Conservation (phyloP, 1,284 basidiomycete genomes). For the Ustilago tritici region DNA sequence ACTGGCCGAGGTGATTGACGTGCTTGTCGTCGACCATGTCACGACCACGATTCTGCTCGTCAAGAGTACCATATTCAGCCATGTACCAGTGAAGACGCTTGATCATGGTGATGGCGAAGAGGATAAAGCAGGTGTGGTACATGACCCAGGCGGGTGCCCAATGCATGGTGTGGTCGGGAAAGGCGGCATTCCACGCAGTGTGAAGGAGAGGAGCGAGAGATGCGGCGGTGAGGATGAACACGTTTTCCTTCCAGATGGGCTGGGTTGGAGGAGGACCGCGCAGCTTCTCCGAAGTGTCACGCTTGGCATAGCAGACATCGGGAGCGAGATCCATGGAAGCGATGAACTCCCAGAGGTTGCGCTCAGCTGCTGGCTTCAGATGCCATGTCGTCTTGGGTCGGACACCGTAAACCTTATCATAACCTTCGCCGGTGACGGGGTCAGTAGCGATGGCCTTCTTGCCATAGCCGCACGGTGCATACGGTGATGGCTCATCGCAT, state of each 20-base stretch:
- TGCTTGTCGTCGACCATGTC: conserved; percentile 66
- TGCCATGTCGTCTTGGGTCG: conserved; percentile 66
- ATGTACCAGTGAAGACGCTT: conserved; percentile 57
- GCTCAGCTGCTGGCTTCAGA: conserved; percentile 54
- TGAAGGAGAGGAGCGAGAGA: conserved; percentile 50
- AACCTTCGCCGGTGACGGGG: conserved; percentile 48
- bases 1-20: conserved; percentile 65
- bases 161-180: conserved; percentile 61
- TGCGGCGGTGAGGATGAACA: conserved; percentile 58
- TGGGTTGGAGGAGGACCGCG: conserved; percentile 56
- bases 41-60: conserved; percentile 66
- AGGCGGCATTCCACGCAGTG: conserved; percentile 50
- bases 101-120: conserved; percentile 57
- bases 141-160: conserved; percentile 60
- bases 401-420: conserved; percentile 65
- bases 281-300: conserved; percentile 39
- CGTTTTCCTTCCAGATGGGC: conserved; percentile 59
- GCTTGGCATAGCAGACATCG: conserved; percentile 50
- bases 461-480: conserved; percentile 56
- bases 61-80: conserved; percentile 57
- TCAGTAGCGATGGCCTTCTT: conserved; percentile 59
- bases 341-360: conserved; percentile 63
- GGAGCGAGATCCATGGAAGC: conserved; percentile 56
- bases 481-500: conserved; percentile 62
- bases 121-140: conserved; percentile 60